phyloP scores from a whole-genome alignment of 371 early-diverging fungal genomes.

The Entomophthora muscae region DNA sequence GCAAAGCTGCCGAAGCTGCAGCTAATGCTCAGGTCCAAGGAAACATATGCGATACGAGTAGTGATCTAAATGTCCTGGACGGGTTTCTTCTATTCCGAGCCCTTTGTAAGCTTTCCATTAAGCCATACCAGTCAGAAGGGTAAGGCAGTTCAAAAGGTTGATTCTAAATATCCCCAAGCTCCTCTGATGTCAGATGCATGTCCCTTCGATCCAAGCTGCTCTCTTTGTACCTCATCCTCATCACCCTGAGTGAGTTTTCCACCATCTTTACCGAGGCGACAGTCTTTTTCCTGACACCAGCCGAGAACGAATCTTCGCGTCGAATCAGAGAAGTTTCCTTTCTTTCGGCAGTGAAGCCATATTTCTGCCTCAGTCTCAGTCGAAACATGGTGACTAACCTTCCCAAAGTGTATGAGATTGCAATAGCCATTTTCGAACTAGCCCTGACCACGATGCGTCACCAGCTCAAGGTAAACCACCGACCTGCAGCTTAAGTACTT shows the following conservation, averaged over 20 bases:
- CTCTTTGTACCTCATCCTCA: constrained; percentile 36
- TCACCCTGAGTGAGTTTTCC: constrained; percentile 12
- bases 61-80: constrained; percentile 25
- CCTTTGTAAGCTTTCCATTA: constrained; percentile 79
- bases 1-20: constrained; percentile 9
- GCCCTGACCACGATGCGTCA: constrained; percentile 44
- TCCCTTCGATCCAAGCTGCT: constrained; percentile 41
- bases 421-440: constrained; percentile 62
- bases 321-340: constrained; percentile 20
- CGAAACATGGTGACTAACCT: constrained; percentile 41
- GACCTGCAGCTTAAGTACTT: neutral
- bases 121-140: constrained; percentile 14
- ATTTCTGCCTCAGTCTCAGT: constrained; percentile 38
- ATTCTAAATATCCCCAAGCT: constrained; percentile 11
- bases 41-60: neutral
- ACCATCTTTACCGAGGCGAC: constrained; percentile 30
- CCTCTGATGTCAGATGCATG: constrained; percentile 24
- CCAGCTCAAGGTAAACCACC: constrained; percentile 31
- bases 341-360: constrained; percentile 39
- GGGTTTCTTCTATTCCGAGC: constrained; percentile 80
- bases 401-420: constrained; percentile 65
- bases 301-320: neutral
- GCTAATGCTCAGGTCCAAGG: constrained; percentile 8
- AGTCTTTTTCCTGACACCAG: constrained; percentile 14
- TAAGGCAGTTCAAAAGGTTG: constrained; percentile 5